Base-by-base conservation (phyloP, 768 basidiomycete species). In the Daedaleopsis nitida region DNA sequence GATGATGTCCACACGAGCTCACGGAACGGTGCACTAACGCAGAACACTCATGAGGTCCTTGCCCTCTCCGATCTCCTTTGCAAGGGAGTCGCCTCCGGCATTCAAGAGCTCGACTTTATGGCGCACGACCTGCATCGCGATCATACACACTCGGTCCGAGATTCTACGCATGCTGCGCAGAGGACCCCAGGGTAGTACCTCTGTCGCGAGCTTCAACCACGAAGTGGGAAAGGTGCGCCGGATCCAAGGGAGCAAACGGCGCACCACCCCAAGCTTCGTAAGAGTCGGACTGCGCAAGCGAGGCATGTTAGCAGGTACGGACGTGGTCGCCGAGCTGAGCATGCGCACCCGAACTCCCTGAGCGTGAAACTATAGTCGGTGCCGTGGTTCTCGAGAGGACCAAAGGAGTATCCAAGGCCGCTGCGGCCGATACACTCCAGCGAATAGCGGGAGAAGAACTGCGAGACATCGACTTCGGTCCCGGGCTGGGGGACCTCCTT, bases 341-440 rank as follows among this genome's bases (percentile, higher is more conserved):
- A 34, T 32, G 50, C 58, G 14, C 14, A 60, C 59, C 59, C 59
- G 32, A 60, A 60, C 27, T 55, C 53, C 48, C 51, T 60, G 10
- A 60, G 39, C 14, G 53, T 48, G 12, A 53, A 54, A 37, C 59
- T 60, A 39, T 60, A 60, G 45, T 48, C 52, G 10, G 53, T 60
- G 3, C 59, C 59, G 11, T 60, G 53, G 23, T 51, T 54, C 4
- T 60, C 54, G 34, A 60, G 53, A 17, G 59, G 32, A 8, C 59
- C 59, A 42, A 60, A 60, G 3, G 59, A 55, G 23, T 54, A 54
- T 2, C 54, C 59, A 3, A 60, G 39, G 1, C 39, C 59, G 7
- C 53, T 49, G 43, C 59, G 59, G 5, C 59, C 59, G 10, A 60
- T 49, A 35, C 59, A 55, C 37, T 60, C 59, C 8, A 60, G 53